Base-by-base conservation (phyloP, 768 basidiomycete species). In the Neoboletus magnificus region DNA sequence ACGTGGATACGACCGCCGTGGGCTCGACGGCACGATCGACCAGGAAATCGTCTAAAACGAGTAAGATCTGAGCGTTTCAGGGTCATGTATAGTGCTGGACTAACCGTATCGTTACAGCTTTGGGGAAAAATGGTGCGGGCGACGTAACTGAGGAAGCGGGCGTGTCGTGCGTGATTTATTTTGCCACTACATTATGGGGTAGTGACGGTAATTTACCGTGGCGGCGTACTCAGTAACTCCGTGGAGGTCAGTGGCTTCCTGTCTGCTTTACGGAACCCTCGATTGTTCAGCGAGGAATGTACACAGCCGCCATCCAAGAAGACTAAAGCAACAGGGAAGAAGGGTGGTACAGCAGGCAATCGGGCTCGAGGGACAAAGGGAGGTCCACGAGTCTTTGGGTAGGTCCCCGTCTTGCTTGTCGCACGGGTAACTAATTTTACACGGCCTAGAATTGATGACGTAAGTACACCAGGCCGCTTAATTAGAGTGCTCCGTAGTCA, bases 1-100 rank as follows among this genome's bases (percentile, higher is more conserved):
- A 78, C 30, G 77, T 77, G 37, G 52, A 63, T 63, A 70, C 67
- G 35, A 5, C 60, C 29, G 32, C 29, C 36, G 68, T 62, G 54
- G 64, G 68, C 18, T 42, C 75, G 33, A 58, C 76, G 58, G 71
- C 79, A 62, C 78, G 79, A 67, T 63, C 74, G 33, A 79, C 78
- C 35, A 78, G 75, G 50, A 78, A 75, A 57, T 78, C 81, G 16
- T 63, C 77, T 39, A 77, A 77, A 55, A 68, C 50, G 42, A 55
- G 71, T 73, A 48, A 30, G 66, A 48, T 56, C 9, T 27, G 43
- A 37, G 22, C 42, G 22, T 37, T 62, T 65, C 55, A 65, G 72
- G 45, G 58, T 58, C 29, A 48, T 42, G 27, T 25, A 12, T 37
- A 16, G 20, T 54, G 23, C 15, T 47, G 25, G 39, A 48, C 53